A percentile compares a stretch with the other conserved stretches of the same genome.
Evolutionary conservation across 306 rosid genomes (phyloP).

Genomic region (Fragaria nilgerrensis): DNA sequence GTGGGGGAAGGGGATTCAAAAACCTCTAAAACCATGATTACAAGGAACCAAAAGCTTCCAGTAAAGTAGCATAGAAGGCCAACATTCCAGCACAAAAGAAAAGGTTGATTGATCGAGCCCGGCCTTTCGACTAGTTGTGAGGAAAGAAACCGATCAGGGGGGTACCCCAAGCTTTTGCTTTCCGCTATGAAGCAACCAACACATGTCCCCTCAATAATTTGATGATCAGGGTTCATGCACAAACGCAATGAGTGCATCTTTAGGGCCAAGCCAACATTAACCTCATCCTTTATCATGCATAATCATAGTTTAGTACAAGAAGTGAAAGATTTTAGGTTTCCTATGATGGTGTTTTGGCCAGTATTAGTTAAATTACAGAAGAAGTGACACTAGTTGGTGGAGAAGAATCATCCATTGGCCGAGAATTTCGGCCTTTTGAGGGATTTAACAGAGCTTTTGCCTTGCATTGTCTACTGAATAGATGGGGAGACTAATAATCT

Average conservation of each 20-base stretch:
- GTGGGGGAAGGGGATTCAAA: constrained; percentile 2
- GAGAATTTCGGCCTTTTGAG: constrained; percentile 45
- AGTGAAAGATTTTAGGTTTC: constrained; percentile 24
- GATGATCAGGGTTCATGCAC: constrained; percentile 27
- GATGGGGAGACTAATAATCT: constrained; percentile 20
- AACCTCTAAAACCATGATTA: constrained; percentile 7
- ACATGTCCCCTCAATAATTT: constrained; percentile 31
- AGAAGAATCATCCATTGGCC: constrained; percentile 35
- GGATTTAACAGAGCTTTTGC: constrained; percentile 13
- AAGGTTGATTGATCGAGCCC: neutral
- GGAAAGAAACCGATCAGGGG: constrained; percentile 19
- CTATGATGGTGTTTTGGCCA: constrained; percentile 10
- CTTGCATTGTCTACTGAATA: constrained; percentile 20
- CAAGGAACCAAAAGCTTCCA: constrained; percentile 7
- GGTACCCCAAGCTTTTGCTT: constrained; percentile 37
- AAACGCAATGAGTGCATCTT: constrained; percentile 27
- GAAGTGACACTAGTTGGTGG: constrained; percentile 30
- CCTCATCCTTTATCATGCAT: constrained; percentile 20
- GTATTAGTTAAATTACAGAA: constrained; percentile 18
- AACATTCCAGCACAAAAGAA: constrained; percentile 16
- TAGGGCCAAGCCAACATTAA: constrained; percentile 31
- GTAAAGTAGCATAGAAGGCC: constrained; percentile 8
- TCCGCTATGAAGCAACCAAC: constrained; percentile 49
- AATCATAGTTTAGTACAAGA: constrained; percentile 18
- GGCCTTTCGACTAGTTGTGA: constrained; percentile 18